Conservation (phyloP, 2,329 filamentous ascomycete genomes). For the Boeremia lycopersici region DNA sequence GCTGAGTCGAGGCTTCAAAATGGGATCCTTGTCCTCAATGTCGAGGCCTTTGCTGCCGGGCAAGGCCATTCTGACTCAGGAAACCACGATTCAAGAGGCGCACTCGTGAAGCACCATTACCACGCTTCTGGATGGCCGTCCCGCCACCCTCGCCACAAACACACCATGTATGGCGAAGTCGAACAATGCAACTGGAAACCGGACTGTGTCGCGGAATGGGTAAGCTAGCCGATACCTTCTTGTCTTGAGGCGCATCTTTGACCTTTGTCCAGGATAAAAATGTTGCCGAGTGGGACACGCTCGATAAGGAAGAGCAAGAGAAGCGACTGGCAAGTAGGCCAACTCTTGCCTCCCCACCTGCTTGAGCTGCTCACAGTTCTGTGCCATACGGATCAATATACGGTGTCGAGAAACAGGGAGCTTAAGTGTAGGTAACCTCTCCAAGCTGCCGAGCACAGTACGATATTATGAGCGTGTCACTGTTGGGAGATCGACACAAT, state of each 20-base stretch:
- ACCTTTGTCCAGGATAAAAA: constrained; percentile 57
- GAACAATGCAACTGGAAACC: constrained; percentile 73
- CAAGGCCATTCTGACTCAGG: constrained; percentile 76
- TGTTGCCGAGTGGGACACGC: constrained; percentile 63
- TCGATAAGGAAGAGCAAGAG: constrained; percentile 66
- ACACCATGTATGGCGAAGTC: constrained; percentile 72
- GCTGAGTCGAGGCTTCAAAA: constrained; percentile 69
- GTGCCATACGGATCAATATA: neutral
- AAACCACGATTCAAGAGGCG: constrained; percentile 69
- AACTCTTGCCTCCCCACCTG: constrained; percentile 9
- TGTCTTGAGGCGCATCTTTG: constrained; percentile 1
- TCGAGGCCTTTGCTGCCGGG: constrained; percentile 74
- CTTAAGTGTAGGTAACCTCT: neutral
- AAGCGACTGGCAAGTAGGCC: constrained; percentile 52
- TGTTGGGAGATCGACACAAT: too few relatives aligned
- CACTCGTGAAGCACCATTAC: constrained; percentile 75
- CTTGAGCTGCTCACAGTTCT: neutral
- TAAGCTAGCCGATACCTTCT: constrained; percentile 16
- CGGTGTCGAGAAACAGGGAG: neutral
- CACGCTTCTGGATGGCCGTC: constrained; percentile 76
- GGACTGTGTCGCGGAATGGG: constrained; percentile 68
- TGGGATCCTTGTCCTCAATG: constrained; percentile 69
- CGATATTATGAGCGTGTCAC: too few relatives aligned
- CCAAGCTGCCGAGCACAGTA: too few relatives aligned
- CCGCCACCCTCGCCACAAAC: constrained; percentile 68